Evolutionary conservation across 495 filamentous ascomycete genomes (phyloP).

Genomic region (Aeminium ludgeri): DNA sequence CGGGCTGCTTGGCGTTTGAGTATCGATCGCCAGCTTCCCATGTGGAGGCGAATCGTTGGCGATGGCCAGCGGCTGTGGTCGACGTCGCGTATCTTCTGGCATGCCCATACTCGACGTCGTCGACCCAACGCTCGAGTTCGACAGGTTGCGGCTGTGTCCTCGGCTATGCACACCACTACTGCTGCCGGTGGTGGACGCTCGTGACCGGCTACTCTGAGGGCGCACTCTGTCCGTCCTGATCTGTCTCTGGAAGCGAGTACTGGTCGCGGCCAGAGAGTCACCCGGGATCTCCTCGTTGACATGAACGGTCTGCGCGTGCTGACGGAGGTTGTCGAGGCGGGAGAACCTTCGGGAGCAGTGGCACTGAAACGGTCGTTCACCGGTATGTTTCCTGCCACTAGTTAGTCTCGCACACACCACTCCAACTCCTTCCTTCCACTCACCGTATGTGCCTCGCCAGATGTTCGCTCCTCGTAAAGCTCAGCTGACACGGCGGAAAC

Average conservation of each 20-base stretch:
- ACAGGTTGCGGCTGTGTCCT: conserved; percentile 70
- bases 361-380: conserved; percentile 92
- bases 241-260: conserved; percentile 85
- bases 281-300: conserved; percentile 92
- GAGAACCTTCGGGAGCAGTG: conserved; percentile 92
- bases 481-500: conserved; percentile 83
- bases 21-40: conserved; percentile 45
- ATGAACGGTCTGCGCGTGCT: conserved; percentile 96
- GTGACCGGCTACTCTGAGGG: conserved; percentile 49
- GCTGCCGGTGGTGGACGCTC: conserved; percentile 57
- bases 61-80: conserved; percentile 74
- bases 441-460: conserved; percentile 86
- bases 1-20: conserved; percentile 31
- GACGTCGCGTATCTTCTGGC: conserved; percentile 43
- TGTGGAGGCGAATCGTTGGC: conserved; percentile 46
- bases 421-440: conserved; percentile 4
- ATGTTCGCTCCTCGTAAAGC: conserved; percentile 94
- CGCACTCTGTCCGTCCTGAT: conserved; percentile 73
- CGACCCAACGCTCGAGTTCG: conserved; percentile 68
- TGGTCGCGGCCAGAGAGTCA: conserved; percentile 85
- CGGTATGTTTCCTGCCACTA: conserved; percentile 70
- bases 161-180: conserved; percentile 48
- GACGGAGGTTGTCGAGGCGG: conserved; percentile 86
- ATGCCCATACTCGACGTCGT: conserved; percentile 52
- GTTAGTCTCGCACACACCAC: conserved; percentile 16